Evolutionary conservation across 2,329 filamentous ascomycete genomes (phyloP).

Genomic region (Xylariaceae sp.): DNA sequence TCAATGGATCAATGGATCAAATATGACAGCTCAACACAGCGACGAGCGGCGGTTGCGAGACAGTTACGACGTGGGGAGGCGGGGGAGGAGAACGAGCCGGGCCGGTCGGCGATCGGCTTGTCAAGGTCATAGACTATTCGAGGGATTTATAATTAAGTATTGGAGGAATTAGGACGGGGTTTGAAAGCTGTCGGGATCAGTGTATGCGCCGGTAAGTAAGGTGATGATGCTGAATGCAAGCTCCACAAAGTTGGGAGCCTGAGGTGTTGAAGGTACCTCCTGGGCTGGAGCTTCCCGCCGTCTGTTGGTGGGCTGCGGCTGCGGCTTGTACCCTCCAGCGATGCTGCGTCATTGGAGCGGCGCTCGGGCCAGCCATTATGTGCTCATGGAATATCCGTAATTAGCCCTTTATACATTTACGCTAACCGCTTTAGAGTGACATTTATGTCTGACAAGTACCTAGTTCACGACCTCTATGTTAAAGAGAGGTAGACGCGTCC

Average conservation of each 20-base stretch:
- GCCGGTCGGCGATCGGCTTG: conserved; percentile 7
- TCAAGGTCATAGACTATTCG: background rate
- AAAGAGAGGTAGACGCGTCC: no score
- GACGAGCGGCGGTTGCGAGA: conserved; percentile 13
- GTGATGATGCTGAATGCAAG: background rate
- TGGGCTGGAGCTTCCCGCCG: no score
- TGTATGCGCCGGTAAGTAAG: background rate
- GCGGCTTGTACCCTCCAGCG: background rate
- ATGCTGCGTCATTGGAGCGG: background rate
- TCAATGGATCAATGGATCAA: conserved; percentile 1
- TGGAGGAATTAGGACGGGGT: no score
- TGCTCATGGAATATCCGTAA: no score
- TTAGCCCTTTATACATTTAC: no score
- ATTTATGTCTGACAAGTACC: no score
- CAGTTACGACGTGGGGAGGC: conserved; percentile 17
- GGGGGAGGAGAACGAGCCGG: conserved; percentile 23
- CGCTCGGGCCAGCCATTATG: background rate
- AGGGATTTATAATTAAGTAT: conserved; percentile 3
- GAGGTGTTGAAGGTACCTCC: background rate
- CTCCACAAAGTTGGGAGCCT: background rate
- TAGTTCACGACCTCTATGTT: no score
- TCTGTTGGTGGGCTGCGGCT: background rate
- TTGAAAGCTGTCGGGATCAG: background rate
- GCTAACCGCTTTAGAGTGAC: no score
- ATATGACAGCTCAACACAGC: conserved; percentile 5